These are phyloP conservation scores for Papilionanthe hybrid DNA, from an alignment of 116 monocot genomes.

Conservation along the genomic window DNA sequence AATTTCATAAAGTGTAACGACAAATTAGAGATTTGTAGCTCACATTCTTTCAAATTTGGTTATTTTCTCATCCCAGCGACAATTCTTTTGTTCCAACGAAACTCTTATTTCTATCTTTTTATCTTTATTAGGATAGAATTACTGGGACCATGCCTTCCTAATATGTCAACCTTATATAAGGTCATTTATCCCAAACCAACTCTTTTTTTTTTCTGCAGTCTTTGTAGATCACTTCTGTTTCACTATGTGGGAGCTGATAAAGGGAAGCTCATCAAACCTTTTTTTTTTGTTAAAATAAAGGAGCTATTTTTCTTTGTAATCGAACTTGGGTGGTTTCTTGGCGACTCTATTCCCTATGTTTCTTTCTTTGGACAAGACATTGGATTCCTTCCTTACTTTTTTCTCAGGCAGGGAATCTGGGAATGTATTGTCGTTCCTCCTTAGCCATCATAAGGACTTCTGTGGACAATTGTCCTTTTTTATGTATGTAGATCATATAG, in stretches of 20 bases:
- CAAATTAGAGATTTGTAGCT: neutral
- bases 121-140: conserved; percentile 39
- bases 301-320: too few species aligned
- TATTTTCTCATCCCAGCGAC: neutral
- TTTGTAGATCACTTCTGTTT: neutral
- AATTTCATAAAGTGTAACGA: neutral
- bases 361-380: too few species aligned
- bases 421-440: neutral
- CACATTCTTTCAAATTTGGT: neutral
- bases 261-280: too few species aligned
- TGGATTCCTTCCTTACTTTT: neutral
- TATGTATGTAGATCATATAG: too few species aligned
- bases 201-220: neutral
- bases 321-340: too few species aligned
- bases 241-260: too few species aligned
- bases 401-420: neutral
- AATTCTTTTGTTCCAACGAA: neutral
- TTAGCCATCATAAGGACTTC: too few species aligned
- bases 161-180: conserved; percentile 44
- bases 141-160: conserved; percentile 34
- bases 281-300: too few species aligned
- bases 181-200: neutral
- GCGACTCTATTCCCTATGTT: too few species aligned
- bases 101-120: neutral
- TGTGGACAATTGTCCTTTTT: too few species aligned